Conservation (phyloP, 805 yeast species). For the Starmerella bombi region DNA sequence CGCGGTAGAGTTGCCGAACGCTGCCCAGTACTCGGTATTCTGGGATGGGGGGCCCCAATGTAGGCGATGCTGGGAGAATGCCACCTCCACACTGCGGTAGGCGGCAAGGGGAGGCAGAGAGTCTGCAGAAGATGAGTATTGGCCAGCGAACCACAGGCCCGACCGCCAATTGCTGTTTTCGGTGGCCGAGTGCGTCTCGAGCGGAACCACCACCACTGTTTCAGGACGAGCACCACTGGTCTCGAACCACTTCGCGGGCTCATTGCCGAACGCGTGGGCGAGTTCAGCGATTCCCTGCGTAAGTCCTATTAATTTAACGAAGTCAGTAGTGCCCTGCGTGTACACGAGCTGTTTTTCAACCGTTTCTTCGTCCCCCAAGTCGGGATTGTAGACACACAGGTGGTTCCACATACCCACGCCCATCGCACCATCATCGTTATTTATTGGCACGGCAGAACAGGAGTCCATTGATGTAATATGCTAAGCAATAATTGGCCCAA, state of each 20-base stretch:
- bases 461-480: too few relatives aligned
- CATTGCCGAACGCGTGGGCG: conserved; percentile 17
- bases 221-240: neutral
- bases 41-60: conserved; percentile 1
- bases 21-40: conserved; percentile 3
- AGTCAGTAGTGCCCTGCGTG: conserved; percentile 6
- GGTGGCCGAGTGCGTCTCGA: neutral
- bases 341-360: conserved; percentile 19
- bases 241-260: conserved; percentile 14
- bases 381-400: conserved; percentile 20
- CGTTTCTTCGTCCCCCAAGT: conserved; percentile 17
- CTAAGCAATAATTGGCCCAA: too few relatives aligned
- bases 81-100: conserved; percentile 4
- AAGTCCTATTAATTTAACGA: conserved; percentile 17
- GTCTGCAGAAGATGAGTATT: conserved; percentile 1
- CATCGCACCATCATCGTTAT: too few relatives aligned
- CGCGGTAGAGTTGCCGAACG: neutral
- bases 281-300: conserved; percentile 22
- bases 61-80: conserved; percentile 5
- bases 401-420: neutral
- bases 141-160: conserved; percentile 20
- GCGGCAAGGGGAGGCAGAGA: conserved; percentile 8
- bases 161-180: conserved; percentile 17
- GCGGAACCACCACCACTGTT: conserved; percentile 9
- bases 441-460: too few relatives aligned